These are phyloP conservation scores for Fusarium humuli DNA, from an alignment of 2,329 filamentous ascomycete species.

Conservation along the genomic window DNA sequence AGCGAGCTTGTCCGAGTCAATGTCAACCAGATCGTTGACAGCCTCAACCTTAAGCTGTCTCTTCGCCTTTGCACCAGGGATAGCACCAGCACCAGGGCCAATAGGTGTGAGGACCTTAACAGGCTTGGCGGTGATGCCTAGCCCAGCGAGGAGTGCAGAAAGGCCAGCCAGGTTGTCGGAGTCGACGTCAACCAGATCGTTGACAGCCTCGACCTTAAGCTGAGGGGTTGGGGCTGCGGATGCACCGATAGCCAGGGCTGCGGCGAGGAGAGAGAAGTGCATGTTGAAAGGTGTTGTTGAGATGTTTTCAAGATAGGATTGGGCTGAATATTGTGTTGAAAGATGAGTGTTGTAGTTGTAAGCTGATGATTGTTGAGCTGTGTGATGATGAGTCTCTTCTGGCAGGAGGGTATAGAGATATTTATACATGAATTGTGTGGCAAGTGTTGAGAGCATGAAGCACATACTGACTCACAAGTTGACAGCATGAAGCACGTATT, in stretches of 20 bases:
- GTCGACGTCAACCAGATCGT: not conserved
- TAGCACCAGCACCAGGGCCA: too few species aligned
- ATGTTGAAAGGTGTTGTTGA: not conserved
- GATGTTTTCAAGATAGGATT: not conserved
- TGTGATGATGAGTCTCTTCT: not conserved
- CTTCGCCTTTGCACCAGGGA: not conserved
- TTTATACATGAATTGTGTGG: not conserved
- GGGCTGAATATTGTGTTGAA: not conserved
- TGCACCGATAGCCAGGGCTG: not conserved
- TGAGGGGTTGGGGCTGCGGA: not conserved
- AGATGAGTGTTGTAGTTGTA: not conserved
- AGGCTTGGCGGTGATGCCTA: not conserved
- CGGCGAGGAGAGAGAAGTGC: not conserved
- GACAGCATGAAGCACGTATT: not conserved
- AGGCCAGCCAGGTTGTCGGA: not conserved
- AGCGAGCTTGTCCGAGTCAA: too few species aligned
- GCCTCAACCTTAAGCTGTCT: not conserved
- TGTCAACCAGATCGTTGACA: too few species aligned
- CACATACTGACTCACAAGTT: not conserved
- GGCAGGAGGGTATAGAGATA: not conserved
- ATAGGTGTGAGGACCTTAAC: not conserved
- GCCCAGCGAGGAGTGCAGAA: not conserved
- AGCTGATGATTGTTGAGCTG: not conserved
- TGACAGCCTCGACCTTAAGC: not conserved
- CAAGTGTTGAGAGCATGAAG: not conserved